Base-by-base conservation (phyloP, 305 asterid species). In the Andrographis paniculata region DNA sequence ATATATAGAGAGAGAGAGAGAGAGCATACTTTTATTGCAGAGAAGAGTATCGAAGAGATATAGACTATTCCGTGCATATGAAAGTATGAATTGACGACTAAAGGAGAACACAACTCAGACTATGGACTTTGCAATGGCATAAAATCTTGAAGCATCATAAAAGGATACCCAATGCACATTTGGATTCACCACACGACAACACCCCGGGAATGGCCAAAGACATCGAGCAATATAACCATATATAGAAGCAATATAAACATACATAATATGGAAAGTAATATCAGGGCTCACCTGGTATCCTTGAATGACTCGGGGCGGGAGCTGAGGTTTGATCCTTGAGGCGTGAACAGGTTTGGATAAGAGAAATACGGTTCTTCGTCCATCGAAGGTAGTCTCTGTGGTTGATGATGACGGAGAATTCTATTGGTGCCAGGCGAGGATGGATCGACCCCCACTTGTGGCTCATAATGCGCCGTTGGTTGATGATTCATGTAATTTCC, bases 331-430 rank as follows among this genome's bases (percentile, higher is more conserved):
- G 93, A 60, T 42, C 79, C 73, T 61, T 74, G 86, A 31, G 79
- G 24, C 4, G 68, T 60, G 68, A 92, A 92, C 71, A 92, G 57
- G 71, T 82, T 84, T 0, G 97, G 97, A 54, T 92, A 87, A 8
- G 99, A 66, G 65, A 79, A 77, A 54, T 52, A 69, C 11, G 84
- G 2, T 5, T 84, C 99, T 28, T 87, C 88, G 12, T 92, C 97
- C 79, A 78, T 66, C 0, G 91, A 84, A 28, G 93, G 81, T 73
- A 78, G 56, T 56, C 93, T 71, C 73, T 67, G 88, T 52, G 93
- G 89, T 20, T 74, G 91, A 63, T 64, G 80, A 70, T 23, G 69
- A 10, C 55, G 39, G 27, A 23, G 52, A 37, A 51, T 64, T n/a
- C n/a, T n/a, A 53, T 43, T 48, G 48, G 16, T 51, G 33, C 15